Percentiles rank a stretch among this genome's conserved stretches.
Conservation (phyloP, 164 flowering plant genomes). For the Kalanchoe fedtschenkoi region DNA sequence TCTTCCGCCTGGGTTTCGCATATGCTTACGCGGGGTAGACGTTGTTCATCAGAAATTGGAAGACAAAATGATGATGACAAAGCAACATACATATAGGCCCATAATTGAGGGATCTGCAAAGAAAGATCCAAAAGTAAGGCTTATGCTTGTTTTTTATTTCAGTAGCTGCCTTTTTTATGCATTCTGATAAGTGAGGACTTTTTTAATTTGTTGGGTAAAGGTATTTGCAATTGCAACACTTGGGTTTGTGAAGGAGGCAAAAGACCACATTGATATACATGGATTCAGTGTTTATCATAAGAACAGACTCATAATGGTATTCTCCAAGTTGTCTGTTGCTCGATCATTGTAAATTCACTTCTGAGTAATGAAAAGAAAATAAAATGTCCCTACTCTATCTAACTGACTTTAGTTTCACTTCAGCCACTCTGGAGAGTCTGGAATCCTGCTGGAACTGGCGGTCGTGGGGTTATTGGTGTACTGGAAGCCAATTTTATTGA, state of each 20-base stretch:
- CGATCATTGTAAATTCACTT: background rate
- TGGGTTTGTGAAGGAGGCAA: slow-evolving; percentile 58
- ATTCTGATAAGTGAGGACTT: too few species aligned
- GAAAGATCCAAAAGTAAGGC: slow-evolving; percentile 1
- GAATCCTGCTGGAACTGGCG: slow-evolving; percentile 20
- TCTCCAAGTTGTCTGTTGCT: background rate
- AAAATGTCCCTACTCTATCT: background rate
- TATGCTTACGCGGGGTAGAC: slow-evolving; percentile 55
- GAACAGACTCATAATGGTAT: slow-evolving; percentile 60
- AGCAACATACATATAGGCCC: background rate
- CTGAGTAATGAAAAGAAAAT: too few species aligned
- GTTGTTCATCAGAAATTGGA: slow-evolving; percentile 72
- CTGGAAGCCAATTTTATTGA: slow-evolving; percentile 62
- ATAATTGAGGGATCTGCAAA: background rate
- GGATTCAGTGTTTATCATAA: slow-evolving; percentile 68
- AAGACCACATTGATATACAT: slow-evolving; percentile 41
- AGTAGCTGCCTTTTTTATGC: too few species aligned
- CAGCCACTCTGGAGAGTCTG: slow-evolving; percentile 68
- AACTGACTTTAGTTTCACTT: background rate
- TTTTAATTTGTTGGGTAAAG: background rate
- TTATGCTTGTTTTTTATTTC: background rate
- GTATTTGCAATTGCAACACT: slow-evolving; percentile 34
- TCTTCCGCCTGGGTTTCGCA: slow-evolving; percentile 50
- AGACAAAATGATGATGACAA: slow-evolving; percentile 42
- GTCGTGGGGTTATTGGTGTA: slow-evolving; percentile 63